Conservation (phyloP, 768 basidiomycete species). For the Imleria badia region DNA sequence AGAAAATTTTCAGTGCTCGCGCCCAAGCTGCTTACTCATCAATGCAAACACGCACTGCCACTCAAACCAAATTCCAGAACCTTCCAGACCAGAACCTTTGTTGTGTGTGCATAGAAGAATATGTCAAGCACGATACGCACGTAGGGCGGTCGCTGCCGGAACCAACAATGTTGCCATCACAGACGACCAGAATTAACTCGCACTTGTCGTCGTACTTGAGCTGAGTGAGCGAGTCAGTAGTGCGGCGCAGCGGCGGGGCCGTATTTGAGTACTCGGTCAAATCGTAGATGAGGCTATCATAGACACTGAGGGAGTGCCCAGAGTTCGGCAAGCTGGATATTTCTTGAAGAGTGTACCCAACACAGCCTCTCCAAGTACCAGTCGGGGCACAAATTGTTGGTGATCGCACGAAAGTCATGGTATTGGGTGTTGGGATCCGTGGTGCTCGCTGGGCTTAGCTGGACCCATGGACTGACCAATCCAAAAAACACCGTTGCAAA, state of each 20-base stretch:
- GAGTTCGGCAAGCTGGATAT: slow-evolving; percentile 63
- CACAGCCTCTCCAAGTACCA: slow-evolving; percentile 38
- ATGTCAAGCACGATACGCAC: slow-evolving; percentile 94
- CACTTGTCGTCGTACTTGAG: slow-evolving; percentile 98
- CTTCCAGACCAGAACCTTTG: no score
- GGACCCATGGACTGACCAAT: no score
- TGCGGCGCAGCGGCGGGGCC: slow-evolving; percentile 59
- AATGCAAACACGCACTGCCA: no score
- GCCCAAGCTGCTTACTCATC: no score
- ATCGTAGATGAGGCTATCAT: slow-evolving; percentile 85
- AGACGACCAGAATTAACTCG: slow-evolving; percentile 73
- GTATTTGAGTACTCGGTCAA: slow-evolving; percentile 74
- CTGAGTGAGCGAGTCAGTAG: slow-evolving; percentile 90
- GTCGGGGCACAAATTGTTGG: no score
- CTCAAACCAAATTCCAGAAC: no score
- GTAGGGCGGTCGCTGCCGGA: slow-evolving; percentile 93
- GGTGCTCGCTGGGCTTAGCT: no score
- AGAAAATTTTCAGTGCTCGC: no score
- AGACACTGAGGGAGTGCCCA: slow-evolving; percentile 72
- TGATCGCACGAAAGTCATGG: no score
- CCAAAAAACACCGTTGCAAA: no score
- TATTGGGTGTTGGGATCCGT: no score
- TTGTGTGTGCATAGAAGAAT: no score
- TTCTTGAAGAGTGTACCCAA: slow-evolving; percentile 75
- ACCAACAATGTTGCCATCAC: slow-evolving; percentile 91